Conservation (phyloP, 306 rosid species). For the Leucaena leucocephala region DNA sequence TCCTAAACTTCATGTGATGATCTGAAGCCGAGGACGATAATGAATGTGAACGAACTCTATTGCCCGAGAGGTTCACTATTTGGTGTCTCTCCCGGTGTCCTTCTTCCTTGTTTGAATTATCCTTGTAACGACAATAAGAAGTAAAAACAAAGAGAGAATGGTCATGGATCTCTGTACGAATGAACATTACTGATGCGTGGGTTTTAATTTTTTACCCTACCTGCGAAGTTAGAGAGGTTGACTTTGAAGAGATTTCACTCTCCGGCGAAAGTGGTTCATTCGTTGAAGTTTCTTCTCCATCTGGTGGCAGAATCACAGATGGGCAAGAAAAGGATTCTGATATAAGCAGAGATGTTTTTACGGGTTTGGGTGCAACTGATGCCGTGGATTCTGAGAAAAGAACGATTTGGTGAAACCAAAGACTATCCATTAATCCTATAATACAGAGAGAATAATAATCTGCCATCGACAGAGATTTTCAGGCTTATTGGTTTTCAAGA, state of each 20-base stretch:
- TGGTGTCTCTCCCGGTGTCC: slow-evolving; percentile 29
- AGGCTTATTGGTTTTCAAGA: slow-evolving; percentile 5
- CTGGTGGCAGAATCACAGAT: slow-evolving; percentile 34
- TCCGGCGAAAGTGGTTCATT: slow-evolving; percentile 41
- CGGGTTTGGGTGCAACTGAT: slow-evolving; percentile 25
- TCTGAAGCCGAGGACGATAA: slow-evolving; percentile 45
- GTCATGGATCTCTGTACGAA: background rate
- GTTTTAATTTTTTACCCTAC: slow-evolving; percentile 34
- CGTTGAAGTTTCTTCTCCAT: slow-evolving; percentile 47
- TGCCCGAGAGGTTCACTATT: slow-evolving; percentile 28
- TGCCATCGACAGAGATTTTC: slow-evolving; percentile 49
- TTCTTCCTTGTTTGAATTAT: slow-evolving; percentile 44
- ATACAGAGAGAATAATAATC: slow-evolving; percentile 39
- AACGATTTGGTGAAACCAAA: slow-evolving; percentile 77
- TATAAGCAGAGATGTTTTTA: slow-evolving; percentile 24
- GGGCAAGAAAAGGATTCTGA: slow-evolving; percentile 47
- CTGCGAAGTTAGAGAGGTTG: slow-evolving; percentile 46
- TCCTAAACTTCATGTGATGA: slow-evolving; percentile 24
- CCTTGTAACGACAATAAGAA: slow-evolving; percentile 32
- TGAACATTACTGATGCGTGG: background rate
- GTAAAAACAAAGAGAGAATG: slow-evolving; percentile 12
- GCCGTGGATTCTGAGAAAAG: slow-evolving; percentile 54
- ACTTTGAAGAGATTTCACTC: slow-evolving; percentile 41
- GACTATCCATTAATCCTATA: slow-evolving; percentile 68
- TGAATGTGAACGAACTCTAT: slow-evolving; percentile 44